Evolutionary conservation across 2,329 filamentous ascomycete genomes (phyloP).

Genomic region (Exophiala sp.): DNA sequence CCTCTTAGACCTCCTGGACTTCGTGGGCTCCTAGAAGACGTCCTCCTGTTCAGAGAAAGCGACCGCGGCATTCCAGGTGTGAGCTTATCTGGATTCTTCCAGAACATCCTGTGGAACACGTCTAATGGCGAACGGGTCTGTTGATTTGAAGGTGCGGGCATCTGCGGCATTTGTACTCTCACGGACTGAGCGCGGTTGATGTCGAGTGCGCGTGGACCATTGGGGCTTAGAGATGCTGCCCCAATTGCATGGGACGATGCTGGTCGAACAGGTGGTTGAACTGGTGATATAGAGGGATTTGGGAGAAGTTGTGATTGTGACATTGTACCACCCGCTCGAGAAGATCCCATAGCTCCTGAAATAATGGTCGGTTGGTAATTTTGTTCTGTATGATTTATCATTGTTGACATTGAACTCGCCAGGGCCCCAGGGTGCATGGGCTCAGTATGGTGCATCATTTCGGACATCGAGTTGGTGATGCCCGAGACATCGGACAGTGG

Average conservation of each 20-base stretch:
- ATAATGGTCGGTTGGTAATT: too few relatives aligned
- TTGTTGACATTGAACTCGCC: background rate
- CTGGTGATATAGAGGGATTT: background rate
- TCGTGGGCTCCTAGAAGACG: background rate
- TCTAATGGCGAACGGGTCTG: background rate
- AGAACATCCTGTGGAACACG: slow-evolving; percentile 3
- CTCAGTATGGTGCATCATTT: background rate
- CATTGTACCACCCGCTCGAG: too few relatives aligned
- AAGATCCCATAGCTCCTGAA: too few relatives aligned
- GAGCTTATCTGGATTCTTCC: background rate
- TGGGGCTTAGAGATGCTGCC: background rate
- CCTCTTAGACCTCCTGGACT: background rate
- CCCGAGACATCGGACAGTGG: background rate
- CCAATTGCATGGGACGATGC: background rate
- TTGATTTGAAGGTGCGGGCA: background rate
- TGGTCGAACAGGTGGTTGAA: background rate
- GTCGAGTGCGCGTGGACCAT: background rate
- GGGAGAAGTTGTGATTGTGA: too few relatives aligned
- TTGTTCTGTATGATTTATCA: background rate
- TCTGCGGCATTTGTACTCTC: background rate
- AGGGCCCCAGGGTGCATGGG: background rate
- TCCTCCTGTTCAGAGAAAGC: background rate
- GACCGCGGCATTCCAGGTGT: background rate
- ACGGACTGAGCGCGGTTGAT: slow-evolving; percentile 4
- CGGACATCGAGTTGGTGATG: background rate